Percentiles rank a stretch among this genome's conserved stretches.
phyloP scores from a whole-genome alignment of 164 flowering plant genomes.

The Aristolochia fimbriata region DNA sequence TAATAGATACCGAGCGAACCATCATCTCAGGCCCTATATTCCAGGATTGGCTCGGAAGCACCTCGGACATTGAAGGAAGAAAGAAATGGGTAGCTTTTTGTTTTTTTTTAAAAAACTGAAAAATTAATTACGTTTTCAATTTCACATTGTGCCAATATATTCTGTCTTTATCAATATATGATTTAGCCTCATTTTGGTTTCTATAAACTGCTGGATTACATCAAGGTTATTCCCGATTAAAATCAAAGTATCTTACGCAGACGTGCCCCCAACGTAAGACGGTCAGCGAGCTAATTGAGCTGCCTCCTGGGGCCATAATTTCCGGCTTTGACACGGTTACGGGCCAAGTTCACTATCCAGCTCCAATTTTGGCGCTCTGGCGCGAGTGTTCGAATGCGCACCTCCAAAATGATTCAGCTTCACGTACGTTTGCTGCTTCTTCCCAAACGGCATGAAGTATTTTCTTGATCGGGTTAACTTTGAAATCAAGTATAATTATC shows the following conservation, averaged over 20 bases:
- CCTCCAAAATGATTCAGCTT: conserved; percentile 35
- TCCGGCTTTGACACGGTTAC: conserved; percentile 22
- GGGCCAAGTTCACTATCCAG: conserved; percentile 41
- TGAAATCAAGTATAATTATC: background rate
- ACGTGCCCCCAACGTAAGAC: conserved; percentile 20
- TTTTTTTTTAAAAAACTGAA: too few relatives aligned
- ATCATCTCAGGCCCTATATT: conserved; percentile 55
- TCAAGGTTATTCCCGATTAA: too few relatives aligned
- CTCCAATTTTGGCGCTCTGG: conserved; percentile 51
- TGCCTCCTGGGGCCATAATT: conserved; percentile 50
- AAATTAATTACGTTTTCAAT: too few relatives aligned
- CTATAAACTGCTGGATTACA: conserved; percentile 16
- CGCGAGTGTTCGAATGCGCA: conserved; percentile 28
- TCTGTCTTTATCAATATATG: too few relatives aligned
- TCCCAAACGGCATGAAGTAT: background rate
- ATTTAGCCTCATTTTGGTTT: too few relatives aligned
- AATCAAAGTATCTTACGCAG: too few relatives aligned
- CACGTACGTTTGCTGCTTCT: conserved; percentile 18
- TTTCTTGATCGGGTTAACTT: background rate
- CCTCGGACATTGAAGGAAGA: conserved; percentile 48
- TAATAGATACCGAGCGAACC: conserved; percentile 64
- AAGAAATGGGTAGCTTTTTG: conserved; percentile 2
- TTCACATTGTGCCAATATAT: too few relatives aligned
- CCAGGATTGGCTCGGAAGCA: conserved; percentile 72
- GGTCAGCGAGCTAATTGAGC: conserved; percentile 42